Evolutionary conservation across 495 filamentous ascomycete species (phyloP), one percentile per base, ranked within the genome.

Genomic region (Trichoderma asperelloides): DNA sequence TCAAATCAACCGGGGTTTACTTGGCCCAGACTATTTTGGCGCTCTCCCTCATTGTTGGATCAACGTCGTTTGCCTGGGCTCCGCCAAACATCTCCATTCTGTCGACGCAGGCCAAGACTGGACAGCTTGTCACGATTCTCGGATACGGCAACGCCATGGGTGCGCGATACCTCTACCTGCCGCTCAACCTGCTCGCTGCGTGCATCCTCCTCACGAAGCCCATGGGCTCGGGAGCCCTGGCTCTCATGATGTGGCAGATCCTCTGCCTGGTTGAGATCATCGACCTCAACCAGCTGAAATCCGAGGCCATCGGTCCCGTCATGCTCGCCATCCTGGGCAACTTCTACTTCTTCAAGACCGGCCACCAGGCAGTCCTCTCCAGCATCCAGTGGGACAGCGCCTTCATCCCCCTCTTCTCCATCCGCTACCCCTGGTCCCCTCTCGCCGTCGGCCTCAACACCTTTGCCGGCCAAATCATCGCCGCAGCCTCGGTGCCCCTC

Each of bases 361-460:
- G 95, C 70, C 95, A 99, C 77, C 96, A 98, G 77, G 94, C 94
- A 18, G 89, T 88, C 0, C 84, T 97, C 27, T 84, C 86, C 71
- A 88, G 85, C 68, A 96, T 99, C 75, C 96, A 99, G 72, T 99
- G 95, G 95, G 93, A 98, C 77, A 82, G 85, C n/a, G 94, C 92
- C 27, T 98, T 98, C 82, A 90, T 99, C 71, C 89, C 96, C 1
- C 81, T 98, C 33, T 83, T 87, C 60, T 85, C 87, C 2, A 85
- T 98, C 72, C 84, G 85, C 69, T 97, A 98, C 78, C 95, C 96
- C 40, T 97, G 89, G 89, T 88, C 87, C 12, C 93, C 95, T 0
- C 68, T 97, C 9, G 79, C 92, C 7, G 87, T 99, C 60, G 77
- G 87, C 4, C 82, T 94, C 66, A 99, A 98, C 79, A 92, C 88